A percentile compares a stretch with the other conserved stretches of the same genome.
Conservation (phyloP, 108 stramenopile genomes). For the Cyclotella sp. region DNA sequence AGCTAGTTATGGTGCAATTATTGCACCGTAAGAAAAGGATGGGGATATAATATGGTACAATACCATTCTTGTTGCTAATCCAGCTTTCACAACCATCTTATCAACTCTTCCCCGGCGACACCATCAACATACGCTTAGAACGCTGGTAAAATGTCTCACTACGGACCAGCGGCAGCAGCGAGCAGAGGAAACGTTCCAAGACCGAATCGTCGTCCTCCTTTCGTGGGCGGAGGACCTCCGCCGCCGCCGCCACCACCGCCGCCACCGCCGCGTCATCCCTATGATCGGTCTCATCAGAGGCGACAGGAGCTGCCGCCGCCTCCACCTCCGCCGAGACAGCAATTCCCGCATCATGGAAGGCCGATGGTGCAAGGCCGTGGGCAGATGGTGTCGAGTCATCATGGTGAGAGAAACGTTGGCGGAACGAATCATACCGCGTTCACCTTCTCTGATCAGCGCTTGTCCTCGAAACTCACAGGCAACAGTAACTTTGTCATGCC, state of each 20-base stretch:
- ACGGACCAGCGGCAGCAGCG: conserved; percentile 4
- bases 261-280: not conserved
- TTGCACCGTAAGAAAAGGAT: no score
- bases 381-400: not conserved
- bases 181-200: not conserved
- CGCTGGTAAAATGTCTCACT: not conserved
- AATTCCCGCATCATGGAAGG: not conserved
- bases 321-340: not conserved
- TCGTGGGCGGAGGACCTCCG: not conserved
- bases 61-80: no score
- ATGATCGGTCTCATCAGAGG: not conserved
- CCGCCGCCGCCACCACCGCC: not conserved
- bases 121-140: no score
- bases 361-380: not conserved
- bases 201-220: not conserved
- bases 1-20: no score
- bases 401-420: not conserved
- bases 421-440: not conserved
- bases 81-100: no score
- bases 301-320: conserved; percentile 2
- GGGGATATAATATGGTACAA: no score
- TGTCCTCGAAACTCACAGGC: no score
- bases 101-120: no score
- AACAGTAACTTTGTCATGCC: no score
- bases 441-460: not conserved